Evolutionary conservation across 2,329 filamentous ascomycete genomes (phyloP), one percentile per base, ranked within the genome.

Genomic region (Nemania sp.): DNA sequence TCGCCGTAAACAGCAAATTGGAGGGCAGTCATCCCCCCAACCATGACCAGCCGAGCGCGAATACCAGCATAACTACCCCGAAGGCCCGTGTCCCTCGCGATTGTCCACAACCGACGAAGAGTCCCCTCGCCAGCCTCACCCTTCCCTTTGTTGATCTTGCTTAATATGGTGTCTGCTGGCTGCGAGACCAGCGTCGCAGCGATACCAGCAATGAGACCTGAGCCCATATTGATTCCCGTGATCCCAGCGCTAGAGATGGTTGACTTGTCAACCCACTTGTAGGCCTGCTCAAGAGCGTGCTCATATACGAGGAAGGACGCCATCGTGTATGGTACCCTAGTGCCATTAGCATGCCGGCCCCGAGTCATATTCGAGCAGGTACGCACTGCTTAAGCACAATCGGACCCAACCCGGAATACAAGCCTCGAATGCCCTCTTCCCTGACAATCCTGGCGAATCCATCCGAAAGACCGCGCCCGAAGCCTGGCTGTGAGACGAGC

Each of bases 1-100:
- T 76, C 72, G 26, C 73, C 74, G 20, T 75, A 76, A 45, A 76
- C 70, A 55, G 72, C 74, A 45, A 76, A 73, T 47, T 75, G 73
- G 27, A 72, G 62, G 26, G 74, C 73, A 20, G 72, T 75, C 72
- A 76, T 71, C 3, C 74, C 73, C 20, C 74, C 74, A 11, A 76
- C 73, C 74, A 76, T 76, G 47, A 76, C 69, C 5, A 75, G 62
- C 26, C 74, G 68, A 41, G 74, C 71, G 10, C 69, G 67, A 53
- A 76, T 66, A 47, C 74, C 73, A 27, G 74, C 63, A 27, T 71
- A 76, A 62, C 70, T 73, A 55, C 74, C 74, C 47, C 73, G 73
- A 29, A 76, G 22, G 35, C 74, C 74, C 32, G 73, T 72, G 11
- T 76, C 72, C n/a, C 56, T 51, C 53, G 73, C 55, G 64, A 76